A percentile compares a stretch with the other conserved stretches of the same genome.
Evolutionary conservation across 805 yeast species (phyloP).

Genomic region (Nematodospora valgi): DNA sequence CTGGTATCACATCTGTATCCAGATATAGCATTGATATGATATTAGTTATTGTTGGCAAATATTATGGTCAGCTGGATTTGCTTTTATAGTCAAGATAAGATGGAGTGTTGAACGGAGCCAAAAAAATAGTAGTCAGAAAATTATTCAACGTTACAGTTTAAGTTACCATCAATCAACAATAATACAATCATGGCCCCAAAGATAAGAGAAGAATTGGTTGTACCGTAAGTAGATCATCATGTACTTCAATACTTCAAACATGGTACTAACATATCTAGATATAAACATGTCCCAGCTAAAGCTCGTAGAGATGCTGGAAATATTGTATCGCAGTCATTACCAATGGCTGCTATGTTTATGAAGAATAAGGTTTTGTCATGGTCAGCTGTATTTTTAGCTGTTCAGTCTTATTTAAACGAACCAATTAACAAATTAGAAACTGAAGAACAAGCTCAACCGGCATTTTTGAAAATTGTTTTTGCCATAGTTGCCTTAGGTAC

Average conservation of each 20-base stretch:
- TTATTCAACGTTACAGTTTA: no score
- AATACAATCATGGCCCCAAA: slow-evolving; percentile 18
- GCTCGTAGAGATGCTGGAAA: slow-evolving; percentile 41
- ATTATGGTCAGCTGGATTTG: slow-evolving; percentile 36
- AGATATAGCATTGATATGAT: slow-evolving; percentile 29
- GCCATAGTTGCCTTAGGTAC: slow-evolving; percentile 47
- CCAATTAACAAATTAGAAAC: slow-evolving; percentile 32
- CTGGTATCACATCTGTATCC: slow-evolving; percentile 11
- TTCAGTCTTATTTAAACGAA: slow-evolving; percentile 46
- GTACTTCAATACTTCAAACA: not conserved
- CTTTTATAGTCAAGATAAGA: slow-evolving; percentile 2
- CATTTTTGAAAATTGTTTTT: slow-evolving; percentile 41
- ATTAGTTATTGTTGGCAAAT: slow-evolving; percentile 26
- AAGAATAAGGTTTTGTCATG: slow-evolving; percentile 55
- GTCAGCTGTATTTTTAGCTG: slow-evolving; percentile 51
- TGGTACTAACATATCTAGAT: slow-evolving; percentile 18
- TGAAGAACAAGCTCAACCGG: slow-evolving; percentile 30
- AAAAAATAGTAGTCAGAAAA: not conserved
- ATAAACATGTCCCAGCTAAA: slow-evolving; percentile 48
- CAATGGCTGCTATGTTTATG: slow-evolving; percentile 69
- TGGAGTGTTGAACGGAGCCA: not conserved
- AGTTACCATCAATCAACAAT: slow-evolving; percentile 4
- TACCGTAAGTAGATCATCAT: slow-evolving; percentile 24
- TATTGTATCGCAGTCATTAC: slow-evolving; percentile 54
- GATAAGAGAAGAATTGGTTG: slow-evolving; percentile 30